These are phyloP conservation scores for Tylopilus felleus DNA, from an alignment of 768 basidiomycete genomes.

Conservation along the genomic window DNA sequence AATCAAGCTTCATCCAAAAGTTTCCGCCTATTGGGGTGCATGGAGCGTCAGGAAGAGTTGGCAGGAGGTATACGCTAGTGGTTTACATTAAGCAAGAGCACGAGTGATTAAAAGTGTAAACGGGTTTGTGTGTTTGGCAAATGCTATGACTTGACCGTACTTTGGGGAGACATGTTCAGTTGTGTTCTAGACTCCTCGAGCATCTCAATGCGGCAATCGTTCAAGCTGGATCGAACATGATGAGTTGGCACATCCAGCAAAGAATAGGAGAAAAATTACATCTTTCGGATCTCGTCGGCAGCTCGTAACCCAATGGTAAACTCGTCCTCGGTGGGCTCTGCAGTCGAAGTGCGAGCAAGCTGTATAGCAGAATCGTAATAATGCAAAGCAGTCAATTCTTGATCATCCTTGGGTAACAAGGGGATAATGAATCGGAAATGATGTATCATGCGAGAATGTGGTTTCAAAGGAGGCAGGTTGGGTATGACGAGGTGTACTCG, in stretches of 20 bases:
- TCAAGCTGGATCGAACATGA: constrained; percentile 39
- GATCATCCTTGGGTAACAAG: constrained; percentile 54
- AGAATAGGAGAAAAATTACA: constrained; percentile 35
- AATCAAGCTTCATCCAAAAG: constrained; percentile 35
- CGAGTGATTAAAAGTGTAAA: background rate
- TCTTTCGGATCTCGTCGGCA: constrained; percentile 55
- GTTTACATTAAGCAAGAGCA: constrained; percentile 37
- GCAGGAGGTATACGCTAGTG: constrained; percentile 41
- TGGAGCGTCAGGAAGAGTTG: constrained; percentile 47
- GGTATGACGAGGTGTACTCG: constrained; percentile 73
- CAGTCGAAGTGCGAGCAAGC: constrained; percentile 56
- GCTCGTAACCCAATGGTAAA: constrained; percentile 62
- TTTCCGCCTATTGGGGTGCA: constrained; percentile 41
- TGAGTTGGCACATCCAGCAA: background rate
- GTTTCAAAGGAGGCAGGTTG: constrained; percentile 63
- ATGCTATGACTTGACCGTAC: constrained; percentile 10
- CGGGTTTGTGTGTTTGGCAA: background rate
- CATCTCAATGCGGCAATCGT: constrained; percentile 65
- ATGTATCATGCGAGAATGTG: constrained; percentile 73
- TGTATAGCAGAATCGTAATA: constrained; percentile 78
- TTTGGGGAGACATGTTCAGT: constrained; percentile 25
- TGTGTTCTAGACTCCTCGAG: constrained; percentile 52
- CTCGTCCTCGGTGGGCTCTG: constrained; percentile 65
- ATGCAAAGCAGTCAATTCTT: constrained; percentile 65
- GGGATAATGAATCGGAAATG: constrained; percentile 77